Base-by-base conservation (phyloP, 2,329 filamentous ascomycete genomes). In the Hypoxylon sp. region DNA sequence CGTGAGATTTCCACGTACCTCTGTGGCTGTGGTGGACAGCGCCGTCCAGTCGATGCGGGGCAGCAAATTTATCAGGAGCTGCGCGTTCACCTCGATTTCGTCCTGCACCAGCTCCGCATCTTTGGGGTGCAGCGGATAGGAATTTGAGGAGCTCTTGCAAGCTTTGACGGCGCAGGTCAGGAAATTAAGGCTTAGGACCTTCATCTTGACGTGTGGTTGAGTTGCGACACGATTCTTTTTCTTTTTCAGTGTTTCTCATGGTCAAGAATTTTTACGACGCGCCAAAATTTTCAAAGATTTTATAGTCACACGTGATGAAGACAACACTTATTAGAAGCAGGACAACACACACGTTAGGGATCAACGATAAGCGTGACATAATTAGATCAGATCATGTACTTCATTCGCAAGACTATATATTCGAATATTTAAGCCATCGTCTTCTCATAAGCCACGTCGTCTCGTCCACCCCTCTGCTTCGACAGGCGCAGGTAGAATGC, bases 151-250 rank as follows among this genome's bases (percentile, higher is more conserved):
- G 61, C 89, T 87, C 81, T 96, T 97, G 90, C 96, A 99, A 60
- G 91, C 85, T 84, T 97, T 98, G 77, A 96, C 91, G 67, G 96
- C 95, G 84, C 96, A 99, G 74, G 93, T 96, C 70, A 98, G 84
- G 80, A 99, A 99, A 81, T 98, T 98, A 74, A 97, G 90, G 65
- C 93, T 97, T 54, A 98, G 88, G 68, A 98, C 84, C 80, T 98
- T 98, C 96, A 99, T 99, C 65, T 72, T 78, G 53, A 26, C 12
- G 14, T 53, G 16, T 63, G 38, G 49, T 61, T 57, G 56, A 36
- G 44, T 18, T 52, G 50, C 50, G 44, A 42, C 12, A 48, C 52
- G 32, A 55, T 40, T n/a, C n/a, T n/a, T n/a, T n/a, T n/a, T n/a
- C n/a, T n/a, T 50, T 56, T 60, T 45, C 6, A 8, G 33, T 45